Conservation (phyloP, 164 flowering plant genomes). For the Vitis riparia region DNA sequence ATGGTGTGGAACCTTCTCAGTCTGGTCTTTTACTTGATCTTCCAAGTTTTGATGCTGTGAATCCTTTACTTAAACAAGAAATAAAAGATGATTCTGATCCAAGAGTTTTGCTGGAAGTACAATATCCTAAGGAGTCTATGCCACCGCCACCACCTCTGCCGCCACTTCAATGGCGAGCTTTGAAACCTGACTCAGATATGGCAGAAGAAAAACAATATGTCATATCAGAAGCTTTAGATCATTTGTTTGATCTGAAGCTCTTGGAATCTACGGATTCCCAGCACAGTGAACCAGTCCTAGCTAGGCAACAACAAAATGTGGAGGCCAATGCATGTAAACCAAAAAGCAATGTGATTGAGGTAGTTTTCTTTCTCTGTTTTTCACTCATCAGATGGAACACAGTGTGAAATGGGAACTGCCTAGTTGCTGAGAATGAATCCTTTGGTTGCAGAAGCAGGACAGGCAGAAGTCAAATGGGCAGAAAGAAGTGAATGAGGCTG, state of each 20-base stretch:
- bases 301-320: constrained; percentile 23
- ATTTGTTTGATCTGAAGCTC: constrained; percentile 22
- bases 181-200: constrained; percentile 25
- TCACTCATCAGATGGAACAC: neutral
- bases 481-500: constrained; percentile 30
- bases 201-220: constrained; percentile 22
- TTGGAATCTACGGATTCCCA: constrained; percentile 18
- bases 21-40: constrained; percentile 36
- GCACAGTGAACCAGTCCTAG: constrained; percentile 32
- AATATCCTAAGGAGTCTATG: constrained; percentile 23
- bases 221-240: constrained; percentile 24
- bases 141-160: constrained; percentile 74
- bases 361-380: neutral
- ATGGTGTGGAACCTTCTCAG: constrained; percentile 22
- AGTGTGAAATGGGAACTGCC: neutral
- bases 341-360: constrained; percentile 45
- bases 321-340: constrained; percentile 17
- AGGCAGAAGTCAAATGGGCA: constrained; percentile 25
- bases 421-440: constrained; percentile 5
- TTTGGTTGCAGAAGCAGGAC: constrained; percentile 27
- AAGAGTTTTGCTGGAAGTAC: constrained; percentile 10
- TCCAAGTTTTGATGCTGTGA: constrained; percentile 44
- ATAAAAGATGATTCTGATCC: constrained; percentile 11
- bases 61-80: constrained; percentile 28
- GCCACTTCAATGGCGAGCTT: constrained; percentile 54